Conservation (phyloP, 352 stramenopile genomes). For the Phytophthora megakarya region DNA sequence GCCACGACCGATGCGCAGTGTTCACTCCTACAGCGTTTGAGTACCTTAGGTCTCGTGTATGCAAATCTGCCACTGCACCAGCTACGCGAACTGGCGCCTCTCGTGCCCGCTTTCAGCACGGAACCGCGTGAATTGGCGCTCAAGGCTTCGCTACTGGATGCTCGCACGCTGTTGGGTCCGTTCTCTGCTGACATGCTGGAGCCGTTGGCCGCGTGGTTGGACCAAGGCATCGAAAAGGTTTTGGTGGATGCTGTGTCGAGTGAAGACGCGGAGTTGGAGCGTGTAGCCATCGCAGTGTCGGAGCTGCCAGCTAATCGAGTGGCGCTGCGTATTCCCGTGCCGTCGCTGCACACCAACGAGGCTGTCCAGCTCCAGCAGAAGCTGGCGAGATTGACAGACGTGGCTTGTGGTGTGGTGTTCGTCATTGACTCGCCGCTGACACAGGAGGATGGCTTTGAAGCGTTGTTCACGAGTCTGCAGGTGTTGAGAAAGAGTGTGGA, state of each 20-base stretch:
- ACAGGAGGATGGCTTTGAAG: constrained; percentile 31
- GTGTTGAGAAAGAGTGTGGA: constrained; percentile 47
- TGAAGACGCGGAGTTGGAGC: constrained; percentile 55
- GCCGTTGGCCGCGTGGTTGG: constrained; percentile 59
- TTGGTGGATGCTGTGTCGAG: constrained; percentile 53
- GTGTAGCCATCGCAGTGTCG: constrained; percentile 58
- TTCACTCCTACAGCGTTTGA: constrained; percentile 47
- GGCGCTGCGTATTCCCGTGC: constrained; percentile 59
- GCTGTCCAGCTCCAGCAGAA: constrained; percentile 37
- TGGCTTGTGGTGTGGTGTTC: constrained; percentile 53
- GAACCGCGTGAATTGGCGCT: constrained; percentile 39
- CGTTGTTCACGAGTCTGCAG: constrained; percentile 39
- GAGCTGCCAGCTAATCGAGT: constrained; percentile 69
- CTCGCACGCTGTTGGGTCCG: constrained; percentile 61
- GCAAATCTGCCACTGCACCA: constrained; percentile 37
- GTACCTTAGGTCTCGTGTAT: constrained; percentile 49
- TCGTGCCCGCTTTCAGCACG: constrained; percentile 23
- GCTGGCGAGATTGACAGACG: constrained; percentile 41
- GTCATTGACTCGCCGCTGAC: constrained; percentile 34
- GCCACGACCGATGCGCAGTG: constrained; percentile 23
- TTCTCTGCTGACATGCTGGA: constrained; percentile 68
- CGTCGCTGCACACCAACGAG: constrained; percentile 26
- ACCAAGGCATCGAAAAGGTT: constrained; percentile 62
- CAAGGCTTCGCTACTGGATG: constrained; percentile 50
- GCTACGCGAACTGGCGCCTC: constrained; percentile 38